Evolutionary conservation across 257 asterid genomes (phyloP), one percentile per base, ranked within the genome.

Genomic region (Solanum lycopersicoides): DNA sequence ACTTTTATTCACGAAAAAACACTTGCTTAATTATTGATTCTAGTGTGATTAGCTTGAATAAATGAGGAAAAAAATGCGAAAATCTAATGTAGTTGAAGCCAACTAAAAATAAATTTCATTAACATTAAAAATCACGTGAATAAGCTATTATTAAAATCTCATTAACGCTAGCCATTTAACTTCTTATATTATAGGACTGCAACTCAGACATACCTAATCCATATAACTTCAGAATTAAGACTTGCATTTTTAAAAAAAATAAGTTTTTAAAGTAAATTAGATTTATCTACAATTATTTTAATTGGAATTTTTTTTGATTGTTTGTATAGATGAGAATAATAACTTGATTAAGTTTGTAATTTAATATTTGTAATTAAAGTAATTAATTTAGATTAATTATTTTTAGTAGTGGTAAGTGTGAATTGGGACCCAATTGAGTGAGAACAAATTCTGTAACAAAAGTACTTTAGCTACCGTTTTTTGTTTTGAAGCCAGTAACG

Each of bases 401-500:
- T 28, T 68, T 68, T 13, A 47, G 28, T 9, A 77, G 41, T 44
- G 15, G 3, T 12, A 42, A 47, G 50, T 13, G 20, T 14, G 37
- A 23, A 3, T 39, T 47, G 88, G 87, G 89, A 1, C 85, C 89
- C 87, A 3, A 13, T 44, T 37, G 68, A 66, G 72, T 72, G 84
- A 53, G 85, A 86, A 20, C 44, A 44, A 66, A 45, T 45, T 72
- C 25, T 71, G 53, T 12, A 66, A 73, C 16, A 65, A 65, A 20
- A 41, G 82, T 68, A 23, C 21, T 66, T 45, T 69, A 89, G 90
- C 89, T 86, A 47, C 87, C 86, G 84, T 88, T 89, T 74, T 88
- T 87, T 90, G 92, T 89, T 91, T 72, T 86, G 90, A 93, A 93
- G 93, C 90, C 83, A 45, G 92, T 90, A 91, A 93, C 95, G 93